Evolutionary conservation across 495 filamentous ascomycete genomes (phyloP).

Genomic region (Penicillium parvum): DNA sequence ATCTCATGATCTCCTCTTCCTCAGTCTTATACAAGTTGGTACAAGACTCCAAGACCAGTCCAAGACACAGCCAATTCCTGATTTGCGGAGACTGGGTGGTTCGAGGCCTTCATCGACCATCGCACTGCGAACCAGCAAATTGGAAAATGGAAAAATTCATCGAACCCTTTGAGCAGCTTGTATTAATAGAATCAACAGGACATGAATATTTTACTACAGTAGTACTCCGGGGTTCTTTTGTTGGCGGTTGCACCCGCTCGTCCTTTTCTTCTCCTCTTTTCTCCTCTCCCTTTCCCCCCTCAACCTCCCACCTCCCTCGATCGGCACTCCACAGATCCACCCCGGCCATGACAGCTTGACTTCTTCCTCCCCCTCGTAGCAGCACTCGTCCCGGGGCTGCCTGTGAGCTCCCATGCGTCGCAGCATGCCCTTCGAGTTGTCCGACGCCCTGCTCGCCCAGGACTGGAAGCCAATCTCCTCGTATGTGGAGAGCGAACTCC

Average conservation of each 20-base stretch:
- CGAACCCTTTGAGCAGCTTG: background rate
- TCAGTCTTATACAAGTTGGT: too few species aligned
- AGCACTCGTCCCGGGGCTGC: slow-evolving; percentile 4
- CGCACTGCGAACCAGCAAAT: too few species aligned
- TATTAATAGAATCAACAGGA: too few species aligned
- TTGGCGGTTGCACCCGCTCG: slow-evolving; percentile 20
- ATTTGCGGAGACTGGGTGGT: slow-evolving; percentile 20
- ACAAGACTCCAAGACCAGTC: slow-evolving; percentile 1
- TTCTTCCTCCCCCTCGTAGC: background rate
- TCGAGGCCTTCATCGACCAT: slow-evolving; percentile 34
- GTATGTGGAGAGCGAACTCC: slow-evolving; percentile 10
- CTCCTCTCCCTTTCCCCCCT: slow-evolving; percentile 9
- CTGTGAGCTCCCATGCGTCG: slow-evolving; percentile 14
- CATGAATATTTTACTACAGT: too few species aligned
- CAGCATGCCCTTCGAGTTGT: slow-evolving; percentile 21
- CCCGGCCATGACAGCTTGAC: slow-evolving; percentile 18
- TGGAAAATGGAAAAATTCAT: slow-evolving; percentile 1
- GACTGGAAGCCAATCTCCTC: slow-evolving; percentile 24
- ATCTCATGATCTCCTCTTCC: background rate
- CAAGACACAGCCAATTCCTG: slow-evolving; percentile 6
- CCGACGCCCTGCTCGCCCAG: slow-evolving; percentile 6
- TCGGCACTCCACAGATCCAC: slow-evolving; percentile 21
- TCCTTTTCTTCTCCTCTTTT: slow-evolving; percentile 10
- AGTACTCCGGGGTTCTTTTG: slow-evolving; percentile 1
- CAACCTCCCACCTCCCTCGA: slow-evolving; percentile 6